These are phyloP conservation scores for Corymbia citriodora DNA, from an alignment of 441 rosid genomes.

Conservation along the genomic window DNA sequence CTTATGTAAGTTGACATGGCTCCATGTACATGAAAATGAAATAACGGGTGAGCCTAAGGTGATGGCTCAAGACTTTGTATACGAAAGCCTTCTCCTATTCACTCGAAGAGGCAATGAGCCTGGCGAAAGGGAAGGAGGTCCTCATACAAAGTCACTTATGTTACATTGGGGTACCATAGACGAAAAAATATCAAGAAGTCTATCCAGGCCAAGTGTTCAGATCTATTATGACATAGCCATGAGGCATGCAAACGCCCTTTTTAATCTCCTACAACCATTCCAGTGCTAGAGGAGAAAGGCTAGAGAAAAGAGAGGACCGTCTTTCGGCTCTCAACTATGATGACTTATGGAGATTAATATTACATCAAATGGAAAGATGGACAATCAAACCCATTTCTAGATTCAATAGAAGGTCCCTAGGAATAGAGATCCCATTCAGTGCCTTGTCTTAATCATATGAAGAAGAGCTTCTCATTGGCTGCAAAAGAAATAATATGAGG, in stretches of 20 bases:
- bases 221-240: background rate
- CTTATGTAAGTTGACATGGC: background rate
- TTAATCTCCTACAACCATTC: background rate
- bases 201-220: background rate
- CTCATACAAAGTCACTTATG: background rate
- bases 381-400: background rate
- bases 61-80: background rate
- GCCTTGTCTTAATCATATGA: background rate
- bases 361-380: background rate
- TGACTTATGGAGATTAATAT: background rate
- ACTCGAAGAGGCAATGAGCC: background rate
- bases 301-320: background rate
- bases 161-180: background rate
- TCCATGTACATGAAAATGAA: background rate
- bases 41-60: background rate
- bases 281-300: background rate
- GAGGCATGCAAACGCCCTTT: background rate
- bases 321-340: background rate
- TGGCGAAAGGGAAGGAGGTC: background rate
- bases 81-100: background rate
- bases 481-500: no score
- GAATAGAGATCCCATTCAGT: background rate
- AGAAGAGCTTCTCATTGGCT: background rate
- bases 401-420: background rate
- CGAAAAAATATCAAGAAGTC: background rate